Evolutionary conservation across 2,329 filamentous ascomycete species (phyloP).

Genomic region (Paraconiothyrium sp.): DNA sequence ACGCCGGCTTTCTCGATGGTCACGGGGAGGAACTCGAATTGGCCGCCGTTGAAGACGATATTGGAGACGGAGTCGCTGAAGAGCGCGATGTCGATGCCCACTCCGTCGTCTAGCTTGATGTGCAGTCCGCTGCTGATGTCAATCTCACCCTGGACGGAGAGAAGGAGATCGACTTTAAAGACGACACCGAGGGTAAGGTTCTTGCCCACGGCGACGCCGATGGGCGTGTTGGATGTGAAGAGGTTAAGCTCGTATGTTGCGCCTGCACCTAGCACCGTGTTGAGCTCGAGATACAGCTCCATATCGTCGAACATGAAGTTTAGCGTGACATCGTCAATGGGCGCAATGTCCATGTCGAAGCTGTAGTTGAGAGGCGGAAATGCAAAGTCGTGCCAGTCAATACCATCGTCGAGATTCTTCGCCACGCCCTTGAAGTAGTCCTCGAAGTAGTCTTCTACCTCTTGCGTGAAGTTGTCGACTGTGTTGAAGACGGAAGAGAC

Average conservation of each 20-base stretch:
- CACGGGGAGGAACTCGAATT: conserved; percentile 67
- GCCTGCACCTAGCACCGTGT: conserved; percentile 53
- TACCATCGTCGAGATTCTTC: conserved; percentile 29
- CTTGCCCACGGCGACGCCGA: conserved; percentile 54
- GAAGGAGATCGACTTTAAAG: conserved; percentile 62
- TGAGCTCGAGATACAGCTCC: conserved; percentile 63
- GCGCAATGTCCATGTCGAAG: conserved; percentile 53
- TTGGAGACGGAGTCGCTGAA: conserved; percentile 61
- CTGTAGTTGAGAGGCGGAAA: conserved; percentile 29
- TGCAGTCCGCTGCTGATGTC: conserved; percentile 66
- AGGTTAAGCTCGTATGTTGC: conserved; percentile 59
- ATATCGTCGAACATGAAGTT: conserved; percentile 61
- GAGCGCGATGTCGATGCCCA: conserved; percentile 60
- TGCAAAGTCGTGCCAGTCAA: conserved; percentile 30
- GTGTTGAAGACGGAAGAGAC: conserved; percentile 24
- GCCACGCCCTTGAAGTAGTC: conserved; percentile 21
- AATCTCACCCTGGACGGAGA: conserved; percentile 58
- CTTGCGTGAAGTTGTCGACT: conserved; percentile 29
- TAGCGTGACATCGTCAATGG: conserved; percentile 56
- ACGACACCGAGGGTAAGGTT: conserved; percentile 58
- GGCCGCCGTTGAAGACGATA: conserved; percentile 60
- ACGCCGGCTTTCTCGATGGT: conserved; percentile 58
- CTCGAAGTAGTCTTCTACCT: conserved; percentile 22
- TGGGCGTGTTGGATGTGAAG: conserved; percentile 56
- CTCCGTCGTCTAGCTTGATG: conserved; percentile 62